Evolutionary conservation across 208 protist species (phyloP).

Genomic region (Leishmania braziliensis): DNA sequence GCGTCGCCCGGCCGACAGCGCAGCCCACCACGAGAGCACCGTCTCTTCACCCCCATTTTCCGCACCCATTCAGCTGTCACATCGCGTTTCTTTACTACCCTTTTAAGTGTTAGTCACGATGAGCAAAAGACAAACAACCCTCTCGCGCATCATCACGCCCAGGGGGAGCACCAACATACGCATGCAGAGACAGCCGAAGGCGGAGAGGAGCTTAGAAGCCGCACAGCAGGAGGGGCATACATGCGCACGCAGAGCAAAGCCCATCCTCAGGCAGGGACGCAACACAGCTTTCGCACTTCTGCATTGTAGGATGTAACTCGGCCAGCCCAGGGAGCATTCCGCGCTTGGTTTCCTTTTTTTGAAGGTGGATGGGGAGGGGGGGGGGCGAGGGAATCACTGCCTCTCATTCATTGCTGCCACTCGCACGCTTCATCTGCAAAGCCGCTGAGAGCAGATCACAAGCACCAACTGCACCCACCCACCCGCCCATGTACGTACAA

Average conservation of each 20-base stretch:
- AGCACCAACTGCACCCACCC: not conserved
- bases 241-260: not conserved
- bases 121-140: not conserved
- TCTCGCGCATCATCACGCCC: not conserved
- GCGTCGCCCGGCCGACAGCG: not conserved
- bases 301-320: not conserved
- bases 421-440: not conserved
- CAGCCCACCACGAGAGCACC: not conserved
- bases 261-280: too few relatives aligned
- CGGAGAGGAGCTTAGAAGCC: not conserved
- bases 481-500: not conserved
- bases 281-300: not conserved
- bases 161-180: not conserved
- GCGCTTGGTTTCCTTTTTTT: not conserved
- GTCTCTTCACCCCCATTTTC: not conserved
- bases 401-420: not conserved
- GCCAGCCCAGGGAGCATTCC: not conserved
- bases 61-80: not conserved
- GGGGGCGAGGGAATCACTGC: not conserved
- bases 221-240: not conserved
- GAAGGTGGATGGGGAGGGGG: not conserved
- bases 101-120: not conserved
- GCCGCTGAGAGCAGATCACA: not conserved
- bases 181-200: not conserved
- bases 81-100: not conserved